Evolutionary conservation across 139 green algal genomes (phyloP).

Genomic region (Gonium pectorale): DNA sequence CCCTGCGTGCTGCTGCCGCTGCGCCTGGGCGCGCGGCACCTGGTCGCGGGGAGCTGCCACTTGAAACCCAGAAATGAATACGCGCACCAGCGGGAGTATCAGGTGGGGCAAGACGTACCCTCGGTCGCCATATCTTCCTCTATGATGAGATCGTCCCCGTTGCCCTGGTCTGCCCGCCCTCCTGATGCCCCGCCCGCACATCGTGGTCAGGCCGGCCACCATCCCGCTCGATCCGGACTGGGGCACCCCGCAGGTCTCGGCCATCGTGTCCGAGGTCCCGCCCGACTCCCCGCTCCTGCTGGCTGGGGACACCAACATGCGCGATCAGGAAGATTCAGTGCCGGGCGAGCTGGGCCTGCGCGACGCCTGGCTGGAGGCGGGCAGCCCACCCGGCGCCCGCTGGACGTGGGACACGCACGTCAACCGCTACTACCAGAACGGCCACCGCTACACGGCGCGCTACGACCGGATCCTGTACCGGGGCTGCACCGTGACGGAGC

Average conservation of each 20-base stretch:
- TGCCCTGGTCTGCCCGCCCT: too few species aligned
- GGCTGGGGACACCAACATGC: slow-evolving; percentile 33
- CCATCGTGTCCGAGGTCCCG: background rate
- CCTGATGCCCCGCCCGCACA: too few species aligned
- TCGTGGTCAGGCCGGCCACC: too few species aligned
- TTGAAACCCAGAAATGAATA: too few species aligned
- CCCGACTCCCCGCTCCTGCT: background rate
- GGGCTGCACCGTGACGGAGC: background rate
- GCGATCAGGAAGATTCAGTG: background rate
- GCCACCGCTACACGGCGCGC: background rate
- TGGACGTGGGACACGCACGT: slow-evolving; percentile 8
- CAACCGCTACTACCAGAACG: slow-evolving; percentile 19
- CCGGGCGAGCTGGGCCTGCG: background rate
- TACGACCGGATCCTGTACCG: slow-evolving; percentile 38
- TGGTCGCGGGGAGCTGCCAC: background rate
- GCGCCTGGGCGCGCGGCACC: background rate
- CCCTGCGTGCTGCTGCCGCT: slow-evolving; percentile 10
- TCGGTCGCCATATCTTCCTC: too few species aligned
- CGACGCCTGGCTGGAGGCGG: slow-evolving; percentile 28
- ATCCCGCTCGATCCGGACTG: too few species aligned
- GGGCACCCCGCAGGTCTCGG: background rate
- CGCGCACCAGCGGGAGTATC: too few species aligned
- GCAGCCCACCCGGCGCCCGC: background rate
- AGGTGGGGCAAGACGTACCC: too few species aligned
- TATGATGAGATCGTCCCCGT: background rate